Percentiles rank a stretch among this genome's conserved stretches.
phyloP scores from a whole-genome alignment of 148 eudicot genomes.

The Gaultheria prostrata region DNA sequence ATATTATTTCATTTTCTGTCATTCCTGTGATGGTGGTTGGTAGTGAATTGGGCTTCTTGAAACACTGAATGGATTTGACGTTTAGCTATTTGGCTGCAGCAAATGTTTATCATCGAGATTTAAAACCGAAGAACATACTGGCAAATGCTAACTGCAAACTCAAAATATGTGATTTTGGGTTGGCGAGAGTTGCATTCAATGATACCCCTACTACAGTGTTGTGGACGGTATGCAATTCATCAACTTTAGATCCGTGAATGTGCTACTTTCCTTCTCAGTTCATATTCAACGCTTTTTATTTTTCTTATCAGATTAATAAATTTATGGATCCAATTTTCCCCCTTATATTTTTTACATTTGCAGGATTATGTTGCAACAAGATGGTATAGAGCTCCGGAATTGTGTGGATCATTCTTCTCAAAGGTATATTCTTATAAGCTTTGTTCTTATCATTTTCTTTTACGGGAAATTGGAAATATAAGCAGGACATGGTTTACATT shows the following conservation, averaged over 20 bases:
- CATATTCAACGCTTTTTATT: background rate
- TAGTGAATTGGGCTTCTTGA: background rate
- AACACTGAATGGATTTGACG: background rate
- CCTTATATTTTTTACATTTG: background rate
- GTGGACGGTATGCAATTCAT: constrained; percentile 53
- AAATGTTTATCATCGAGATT: constrained; percentile 64
- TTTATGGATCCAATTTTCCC: background rate
- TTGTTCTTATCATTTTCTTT: background rate
- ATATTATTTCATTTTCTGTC: background rate
- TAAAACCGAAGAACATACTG: constrained; percentile 65
- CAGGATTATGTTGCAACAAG: constrained; percentile 83
- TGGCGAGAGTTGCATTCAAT: constrained; percentile 72
- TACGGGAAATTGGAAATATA: background rate
- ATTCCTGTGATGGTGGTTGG: background rate
- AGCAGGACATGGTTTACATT: background rate
- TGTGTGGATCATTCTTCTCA: constrained; percentile 69
- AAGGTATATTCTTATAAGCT: constrained; percentile 35
- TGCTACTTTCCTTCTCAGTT: background rate
- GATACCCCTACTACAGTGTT: constrained; percentile 65
- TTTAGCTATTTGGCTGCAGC: constrained; percentile 42
- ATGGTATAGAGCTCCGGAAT: constrained; percentile 76
- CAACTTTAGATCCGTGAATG: background rate
- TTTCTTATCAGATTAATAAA: background rate
- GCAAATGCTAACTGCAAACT: constrained; percentile 77
- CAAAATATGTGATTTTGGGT: constrained; percentile 71